Evolutionary conservation across 2,329 filamentous ascomycete genomes (phyloP), one percentile per base, ranked within the genome.

Genomic region (Penicillium sp.): DNA sequence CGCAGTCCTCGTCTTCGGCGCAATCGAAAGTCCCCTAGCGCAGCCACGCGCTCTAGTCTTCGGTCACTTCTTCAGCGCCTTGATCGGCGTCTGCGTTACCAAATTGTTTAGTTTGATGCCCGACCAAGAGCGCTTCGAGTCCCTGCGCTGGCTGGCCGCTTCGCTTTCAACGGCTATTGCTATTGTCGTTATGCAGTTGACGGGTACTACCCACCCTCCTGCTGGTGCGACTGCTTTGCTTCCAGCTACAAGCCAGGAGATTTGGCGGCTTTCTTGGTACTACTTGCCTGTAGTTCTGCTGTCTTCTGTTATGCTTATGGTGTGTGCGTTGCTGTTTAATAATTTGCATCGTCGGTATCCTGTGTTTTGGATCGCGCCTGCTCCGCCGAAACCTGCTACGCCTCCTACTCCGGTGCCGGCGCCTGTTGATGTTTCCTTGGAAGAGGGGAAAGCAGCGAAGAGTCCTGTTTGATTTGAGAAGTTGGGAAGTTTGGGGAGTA

Each of bases 171-270:
- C 66, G 0, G 63, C 68, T 1, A 39, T 64, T 13, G 65, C 68
- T 2, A 65, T 70, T 21, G 63, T 71, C 12, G 69, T 70, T 6
- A 73, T 73, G 72, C 67, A 71, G 43, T 56, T 73, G 45, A 73
- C 71, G 1, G 64, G 68, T 8, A 73, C 70, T 6, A 69, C 66
- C 1, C 72, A 74, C 44, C 70, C 71, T 7, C 71, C 71, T 42
- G 71, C 71, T n/a, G 71, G 70, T 36, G 71, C 71, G 8, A 73
- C 71, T 9, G 71, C 68, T 17, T 57, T 73, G 29, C 68, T 72
- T 17, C 69, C 71, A 0, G 69, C 71, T 12, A 68, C 68, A 4
- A 61, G 68, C 38, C 36, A 63, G 17, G 61, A 69, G 10, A 58
- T 73, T 43, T 70, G 68, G 61, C 50, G 50, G 0, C 64, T 73